Percentiles rank a stretch among this genome's conserved stretches.
phyloP scores from a whole-genome alignment of 805 yeast genomes.

The Torulaspora quercuum region DNA sequence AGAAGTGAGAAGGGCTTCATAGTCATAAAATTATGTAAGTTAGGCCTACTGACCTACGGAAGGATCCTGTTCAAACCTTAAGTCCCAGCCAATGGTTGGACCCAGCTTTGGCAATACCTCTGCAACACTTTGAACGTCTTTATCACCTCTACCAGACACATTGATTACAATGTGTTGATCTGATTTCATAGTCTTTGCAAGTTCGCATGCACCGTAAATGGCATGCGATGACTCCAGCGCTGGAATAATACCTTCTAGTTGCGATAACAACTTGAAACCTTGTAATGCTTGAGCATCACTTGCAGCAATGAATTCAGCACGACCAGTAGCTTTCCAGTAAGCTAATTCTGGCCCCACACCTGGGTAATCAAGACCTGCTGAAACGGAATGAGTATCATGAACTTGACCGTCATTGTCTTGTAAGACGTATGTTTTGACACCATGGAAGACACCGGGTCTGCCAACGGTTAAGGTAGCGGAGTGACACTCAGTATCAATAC shows the following conservation, averaged over 20 bases:
- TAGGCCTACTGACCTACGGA: conserved; percentile 14
- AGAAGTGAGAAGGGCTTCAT: too few relatives aligned
- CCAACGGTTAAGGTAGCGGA: conserved; percentile 97
- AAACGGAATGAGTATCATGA: conserved; percentile 94
- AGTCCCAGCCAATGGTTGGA: conserved; percentile 91
- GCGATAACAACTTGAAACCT: conserved; percentile 85
- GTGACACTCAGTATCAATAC: conserved; percentile 81
- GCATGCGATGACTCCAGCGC: conserved; percentile 98
- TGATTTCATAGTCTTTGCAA: conserved; percentile 76
- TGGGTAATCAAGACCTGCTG: conserved; percentile 98
- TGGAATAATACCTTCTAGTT: conserved; percentile 96
- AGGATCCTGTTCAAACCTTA: conserved; percentile 65
- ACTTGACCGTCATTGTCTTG: conserved; percentile 94
- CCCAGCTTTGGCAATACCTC: conserved; percentile 88
- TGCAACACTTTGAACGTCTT: conserved; percentile 97
- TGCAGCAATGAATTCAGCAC: conserved; percentile 88
- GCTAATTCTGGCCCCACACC: conserved; percentile 99
- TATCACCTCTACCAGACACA: conserved; percentile 98
- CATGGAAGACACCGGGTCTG: conserved; percentile 95
- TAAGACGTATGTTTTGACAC: conserved; percentile 89
- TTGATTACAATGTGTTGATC: conserved; percentile 84
- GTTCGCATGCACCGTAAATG: conserved; percentile 80
- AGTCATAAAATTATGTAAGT: neutral
- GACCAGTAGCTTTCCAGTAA: conserved; percentile 88
- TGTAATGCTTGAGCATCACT: conserved; percentile 92